Conservation (phyloP, 345 rosid species). For the Linum trigynum region DNA sequence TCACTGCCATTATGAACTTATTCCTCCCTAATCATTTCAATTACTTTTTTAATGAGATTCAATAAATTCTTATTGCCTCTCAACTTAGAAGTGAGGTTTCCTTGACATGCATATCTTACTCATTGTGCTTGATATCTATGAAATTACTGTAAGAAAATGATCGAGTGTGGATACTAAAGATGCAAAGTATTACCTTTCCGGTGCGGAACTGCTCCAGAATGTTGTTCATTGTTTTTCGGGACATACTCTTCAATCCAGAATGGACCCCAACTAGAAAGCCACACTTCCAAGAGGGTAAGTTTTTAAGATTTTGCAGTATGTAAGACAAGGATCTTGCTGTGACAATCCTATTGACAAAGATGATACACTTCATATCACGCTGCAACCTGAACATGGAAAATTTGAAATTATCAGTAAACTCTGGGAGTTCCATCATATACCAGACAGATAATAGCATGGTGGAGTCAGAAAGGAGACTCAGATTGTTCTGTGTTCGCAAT, state of each 20-base stretch:
- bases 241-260: constrained; percentile 71
- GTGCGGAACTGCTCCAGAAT: constrained; percentile 66
- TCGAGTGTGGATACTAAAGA: constrained; percentile 6
- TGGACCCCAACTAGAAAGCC: constrained; percentile 84
- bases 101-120: neutral
- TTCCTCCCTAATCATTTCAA: too few relatives aligned
- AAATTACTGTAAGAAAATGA: constrained; percentile 2
- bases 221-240: constrained; percentile 51
- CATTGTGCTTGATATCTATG: neutral
- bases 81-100: neutral
- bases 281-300: constrained; percentile 70
- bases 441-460: neutral
- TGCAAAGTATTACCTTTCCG: constrained; percentile 51
- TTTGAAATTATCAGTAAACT: constrained; percentile 14
- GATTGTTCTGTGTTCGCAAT: neutral
- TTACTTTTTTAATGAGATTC: too few relatives aligned
- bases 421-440: neutral
- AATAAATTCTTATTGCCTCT: too few relatives aligned
- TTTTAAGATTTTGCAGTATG: constrained; percentile 51
- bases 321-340: constrained; percentile 68
- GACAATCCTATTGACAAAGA: constrained; percentile 84
- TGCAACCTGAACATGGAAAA: constrained; percentile 50
- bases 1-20: too few relatives aligned
- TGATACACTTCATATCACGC: constrained; percentile 70
- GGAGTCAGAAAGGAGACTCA: neutral